Percentiles rank a stretch among this genome's conserved stretches.
These are phyloP conservation scores for Aspergillus floridensis DNA, from an alignment of 2,329 filamentous ascomycete species.

Conservation along the genomic window DNA sequence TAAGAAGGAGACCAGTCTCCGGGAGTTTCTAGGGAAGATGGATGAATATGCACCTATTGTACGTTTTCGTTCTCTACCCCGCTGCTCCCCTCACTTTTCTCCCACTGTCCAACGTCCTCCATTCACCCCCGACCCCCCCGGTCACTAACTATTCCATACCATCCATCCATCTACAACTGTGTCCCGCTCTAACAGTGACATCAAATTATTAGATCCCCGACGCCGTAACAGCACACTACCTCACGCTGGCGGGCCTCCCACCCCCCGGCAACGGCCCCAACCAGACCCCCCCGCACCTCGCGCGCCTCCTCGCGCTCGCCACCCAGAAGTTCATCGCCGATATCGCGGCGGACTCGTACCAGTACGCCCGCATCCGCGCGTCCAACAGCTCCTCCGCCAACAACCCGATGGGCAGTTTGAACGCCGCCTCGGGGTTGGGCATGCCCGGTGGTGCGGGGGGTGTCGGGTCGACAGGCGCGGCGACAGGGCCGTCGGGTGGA, in stretches of 20 bases:
- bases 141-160: no score
- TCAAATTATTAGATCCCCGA: slow-evolving; percentile 72
- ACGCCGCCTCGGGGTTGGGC: slow-evolving; percentile 60
- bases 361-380: slow-evolving; percentile 94
- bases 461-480: slow-evolving; percentile 52
- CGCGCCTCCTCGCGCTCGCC: slow-evolving; percentile 90
- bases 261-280: slow-evolving; percentile 82
- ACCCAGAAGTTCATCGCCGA: slow-evolving; percentile 99
- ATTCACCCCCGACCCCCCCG: no score
- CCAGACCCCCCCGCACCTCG: slow-evolving; percentile 72
- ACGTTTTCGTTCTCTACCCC: slow-evolving; percentile 39
- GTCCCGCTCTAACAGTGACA: no score
- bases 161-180: no score
- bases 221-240: slow-evolving; percentile 96
- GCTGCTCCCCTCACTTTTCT: background rate
- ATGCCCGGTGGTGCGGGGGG: slow-evolving; percentile 54
- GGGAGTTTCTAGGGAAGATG: slow-evolving; percentile 94
- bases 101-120: background rate
- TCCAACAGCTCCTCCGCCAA: slow-evolving; percentile 82
- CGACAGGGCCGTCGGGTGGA: slow-evolving; percentile 47
- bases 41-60: slow-evolving; percentile 98
- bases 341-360: slow-evolving; percentile 94
- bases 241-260: slow-evolving; percentile 90
- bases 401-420: slow-evolving; percentile 86
- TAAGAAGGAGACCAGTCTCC: slow-evolving; percentile 87